These are phyloP conservation scores for Tuber calosporum DNA, from an alignment of 495 filamentous ascomycete species.

Conservation along the genomic window DNA sequence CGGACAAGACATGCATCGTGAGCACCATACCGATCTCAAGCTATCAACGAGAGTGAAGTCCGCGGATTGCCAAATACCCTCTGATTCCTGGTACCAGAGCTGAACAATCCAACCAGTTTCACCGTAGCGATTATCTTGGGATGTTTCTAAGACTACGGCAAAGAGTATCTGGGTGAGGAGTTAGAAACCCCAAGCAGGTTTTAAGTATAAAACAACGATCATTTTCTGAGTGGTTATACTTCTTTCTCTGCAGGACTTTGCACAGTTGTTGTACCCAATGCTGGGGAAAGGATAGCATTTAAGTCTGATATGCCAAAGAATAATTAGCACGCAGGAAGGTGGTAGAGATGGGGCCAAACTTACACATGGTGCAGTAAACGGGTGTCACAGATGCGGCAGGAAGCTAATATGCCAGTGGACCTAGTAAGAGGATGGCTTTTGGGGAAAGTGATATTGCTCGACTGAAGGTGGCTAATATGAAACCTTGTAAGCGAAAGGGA, in stretches of 20 bases:
- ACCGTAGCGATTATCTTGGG: conserved; percentile 13
- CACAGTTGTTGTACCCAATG: conserved; percentile 32
- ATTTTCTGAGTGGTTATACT: conserved; percentile 6
- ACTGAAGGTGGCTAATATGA: not conserved
- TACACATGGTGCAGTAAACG: not conserved
- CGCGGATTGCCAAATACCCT: conserved; percentile 21
- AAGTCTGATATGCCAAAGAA: conserved; percentile 13
- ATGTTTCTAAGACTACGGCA: conserved; percentile 25
- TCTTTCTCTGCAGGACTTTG: conserved; percentile 5
- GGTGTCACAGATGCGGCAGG: not conserved
- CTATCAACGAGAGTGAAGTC: conserved; percentile 23
- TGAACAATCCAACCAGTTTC: conserved; percentile 27
- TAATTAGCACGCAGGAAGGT: not conserved
- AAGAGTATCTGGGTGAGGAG: conserved; percentile 24
- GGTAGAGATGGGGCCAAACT: not conserved
- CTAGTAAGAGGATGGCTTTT: not conserved
- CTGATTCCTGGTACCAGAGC: conserved; percentile 32
- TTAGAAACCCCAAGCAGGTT: not conserved
- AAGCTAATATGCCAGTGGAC: not conserved
- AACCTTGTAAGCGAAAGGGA: too few relatives aligned
- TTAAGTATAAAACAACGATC: not conserved
- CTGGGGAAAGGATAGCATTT: conserved; percentile 29
- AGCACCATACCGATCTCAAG: not conserved
- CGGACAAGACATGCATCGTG: not conserved
- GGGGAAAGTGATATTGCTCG: not conserved